Percentiles rank a stretch among this genome's conserved stretches.
Conservation (phyloP, 2,329 filamentous ascomycete genomes). For the Colletotrichum truncatum region DNA sequence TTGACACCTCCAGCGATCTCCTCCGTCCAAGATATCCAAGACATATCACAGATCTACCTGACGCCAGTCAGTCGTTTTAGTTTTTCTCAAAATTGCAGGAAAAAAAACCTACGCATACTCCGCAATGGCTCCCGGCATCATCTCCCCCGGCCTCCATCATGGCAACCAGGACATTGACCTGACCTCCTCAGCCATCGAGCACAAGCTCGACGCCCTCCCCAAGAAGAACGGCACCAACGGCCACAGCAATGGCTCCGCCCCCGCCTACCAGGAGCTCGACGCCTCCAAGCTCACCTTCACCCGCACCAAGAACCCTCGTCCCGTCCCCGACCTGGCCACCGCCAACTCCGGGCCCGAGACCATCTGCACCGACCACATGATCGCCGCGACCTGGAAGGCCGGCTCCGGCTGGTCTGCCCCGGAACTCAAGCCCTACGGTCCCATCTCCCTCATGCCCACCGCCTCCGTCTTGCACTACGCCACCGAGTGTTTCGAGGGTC, state of each 20-base stretch:
- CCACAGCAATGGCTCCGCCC: slow-evolving; percentile 39
- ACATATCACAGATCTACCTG: background rate
- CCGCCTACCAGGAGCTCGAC: slow-evolving; percentile 68
- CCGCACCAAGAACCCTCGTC: slow-evolving; percentile 57
- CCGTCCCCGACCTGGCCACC: slow-evolving; percentile 59
- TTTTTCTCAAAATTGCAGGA: too few relatives aligned
- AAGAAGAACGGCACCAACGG: slow-evolving; percentile 35
- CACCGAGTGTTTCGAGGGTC: slow-evolving; percentile 89
- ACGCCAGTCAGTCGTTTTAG: too few relatives aligned
- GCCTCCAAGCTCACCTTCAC: slow-evolving; percentile 73
- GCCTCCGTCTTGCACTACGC: slow-evolving; percentile 88
- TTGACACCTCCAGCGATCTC: background rate
- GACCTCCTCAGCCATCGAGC: slow-evolving; percentile 59
- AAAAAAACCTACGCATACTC: too few relatives aligned
- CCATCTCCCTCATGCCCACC: slow-evolving; percentile 81
- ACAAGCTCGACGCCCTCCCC: slow-evolving; percentile 53
- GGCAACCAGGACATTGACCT: slow-evolving; percentile 61
- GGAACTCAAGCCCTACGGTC: slow-evolving; percentile 79
- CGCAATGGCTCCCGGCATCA: slow-evolving; percentile 39
- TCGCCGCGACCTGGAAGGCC: slow-evolving; percentile 75
- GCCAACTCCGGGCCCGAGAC: slow-evolving; percentile 60
- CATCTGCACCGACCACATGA: slow-evolving; percentile 88
- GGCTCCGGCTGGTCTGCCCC: slow-evolving; percentile 77
- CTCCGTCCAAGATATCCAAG: slow-evolving; percentile 9
- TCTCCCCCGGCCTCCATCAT: slow-evolving; percentile 44